These are phyloP conservation scores for Platanus orientalis DNA, from an alignment of 164 flowering plant genomes.

Conservation along the genomic window DNA sequence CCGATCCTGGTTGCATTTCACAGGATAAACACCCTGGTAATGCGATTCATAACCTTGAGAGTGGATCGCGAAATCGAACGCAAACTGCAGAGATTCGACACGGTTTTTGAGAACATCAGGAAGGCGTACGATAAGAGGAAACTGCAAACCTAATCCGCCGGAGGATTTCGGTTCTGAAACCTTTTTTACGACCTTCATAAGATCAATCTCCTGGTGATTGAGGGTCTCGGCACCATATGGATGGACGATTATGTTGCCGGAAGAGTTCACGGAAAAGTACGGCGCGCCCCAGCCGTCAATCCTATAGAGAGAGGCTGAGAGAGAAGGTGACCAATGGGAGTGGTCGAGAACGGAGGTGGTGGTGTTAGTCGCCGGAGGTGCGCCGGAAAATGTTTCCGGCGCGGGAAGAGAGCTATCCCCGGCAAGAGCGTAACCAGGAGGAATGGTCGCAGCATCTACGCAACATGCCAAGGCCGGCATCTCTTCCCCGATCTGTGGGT, in stretches of 20 bases:
- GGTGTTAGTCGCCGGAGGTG: conserved; percentile 22
- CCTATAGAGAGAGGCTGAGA: conserved; percentile 64
- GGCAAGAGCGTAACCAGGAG: conserved; percentile 60
- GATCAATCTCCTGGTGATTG: conserved; percentile 81
- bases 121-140: conserved; percentile 78
- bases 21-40: conserved; percentile 97
- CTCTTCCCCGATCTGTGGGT: conserved; percentile 36
- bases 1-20: conserved; percentile 93
- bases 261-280: conserved; percentile 72
- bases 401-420: conserved; percentile 60
- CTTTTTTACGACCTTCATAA: conserved; percentile 81
- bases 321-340: conserved; percentile 64
- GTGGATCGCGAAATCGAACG: conserved; percentile 65
- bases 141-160: conserved; percentile 78
- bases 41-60: conserved; percentile 63
- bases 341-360: conserved; percentile 9
- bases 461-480: conserved; percentile 90
- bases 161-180: conserved; percentile 53
- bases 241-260: conserved; percentile 68
- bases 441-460: no score
- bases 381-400: conserved; percentile 37
- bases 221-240: conserved; percentile 65
- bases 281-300: conserved; percentile 91
- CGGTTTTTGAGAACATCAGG: conserved; percentile 86
- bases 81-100: conserved; percentile 69